Conservation (phyloP, 2,329 filamentous ascomycete genomes). For the Colletotrichum limetticola region DNA sequence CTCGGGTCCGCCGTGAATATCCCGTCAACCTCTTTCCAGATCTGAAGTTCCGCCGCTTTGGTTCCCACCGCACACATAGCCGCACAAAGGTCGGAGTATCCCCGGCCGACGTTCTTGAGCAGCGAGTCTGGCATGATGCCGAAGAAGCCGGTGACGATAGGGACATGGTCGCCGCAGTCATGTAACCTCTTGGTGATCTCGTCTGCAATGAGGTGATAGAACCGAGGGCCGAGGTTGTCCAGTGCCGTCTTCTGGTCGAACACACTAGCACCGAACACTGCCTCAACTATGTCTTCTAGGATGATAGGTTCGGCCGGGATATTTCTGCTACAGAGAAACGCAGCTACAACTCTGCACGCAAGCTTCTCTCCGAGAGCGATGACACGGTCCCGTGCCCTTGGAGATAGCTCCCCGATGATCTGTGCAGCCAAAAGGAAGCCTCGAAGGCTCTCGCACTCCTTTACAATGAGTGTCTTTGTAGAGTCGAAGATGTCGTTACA, state of each 20-base stretch:
- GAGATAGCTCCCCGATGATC: constrained; percentile 79
- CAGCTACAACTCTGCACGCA: constrained; percentile 92
- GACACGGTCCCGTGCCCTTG: constrained; percentile 84
- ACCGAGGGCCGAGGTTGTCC: constrained; percentile 71
- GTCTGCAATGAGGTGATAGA: constrained; percentile 74
- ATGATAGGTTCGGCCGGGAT: constrained; percentile 42
- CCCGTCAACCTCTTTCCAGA: constrained; percentile 99
- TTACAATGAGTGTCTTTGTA: constrained; percentile 70
- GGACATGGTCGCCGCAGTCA: constrained; percentile 74
- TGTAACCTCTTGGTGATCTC: constrained; percentile 72
- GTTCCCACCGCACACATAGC: constrained; percentile 90
- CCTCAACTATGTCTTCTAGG: constrained; percentile 72
- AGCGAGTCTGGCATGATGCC: constrained; percentile 91
- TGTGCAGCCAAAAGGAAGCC: constrained; percentile 76
- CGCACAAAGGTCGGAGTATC: constrained; percentile 96
- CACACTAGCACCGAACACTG: constrained; percentile 90
- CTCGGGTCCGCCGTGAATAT: constrained; percentile 88
- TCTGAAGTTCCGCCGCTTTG: constrained; percentile 86
- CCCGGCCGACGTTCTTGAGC: constrained; percentile 86
- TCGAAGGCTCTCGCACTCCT: constrained; percentile 82
- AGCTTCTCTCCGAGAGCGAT: constrained; percentile 96
- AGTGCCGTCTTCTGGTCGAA: constrained; percentile 74
- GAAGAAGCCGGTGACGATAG: constrained; percentile 94
- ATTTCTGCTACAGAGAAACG: constrained; percentile 79
- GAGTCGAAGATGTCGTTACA: constrained; percentile 83